Evolutionary conservation across 345 rosid species (phyloP), one percentile per base, ranked within the genome.

Genomic region (Heritiera fomes): DNA sequence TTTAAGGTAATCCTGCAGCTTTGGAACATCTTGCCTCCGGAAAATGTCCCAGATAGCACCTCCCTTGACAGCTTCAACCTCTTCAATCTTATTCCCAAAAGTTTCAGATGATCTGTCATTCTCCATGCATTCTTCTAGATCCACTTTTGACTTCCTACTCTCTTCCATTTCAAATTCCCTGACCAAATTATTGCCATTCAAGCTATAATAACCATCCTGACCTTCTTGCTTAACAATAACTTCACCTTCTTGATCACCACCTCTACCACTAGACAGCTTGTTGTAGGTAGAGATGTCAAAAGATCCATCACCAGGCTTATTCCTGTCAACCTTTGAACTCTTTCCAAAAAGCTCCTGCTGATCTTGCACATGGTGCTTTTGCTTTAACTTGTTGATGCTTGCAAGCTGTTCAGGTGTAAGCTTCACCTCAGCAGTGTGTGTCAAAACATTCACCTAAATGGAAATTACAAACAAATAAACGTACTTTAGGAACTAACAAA

Each of bases 21-120:
- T 91, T n/a, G 90, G 85, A 77, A 85, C 91, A 87, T 91, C 95
- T 85, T 91, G 82, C 82, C 93, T 88, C 69, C 28, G 28, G 28
- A 23, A 23, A 23, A 23, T 23, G 28, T 23, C 28, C 28, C 28
- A 23, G 28, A 23, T 90, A 64, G 98, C 97, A 56, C 94, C 96
- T 49, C 90, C 92, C 50, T 90, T 92, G 53, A 60, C 38, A 53
- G 30, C 83, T 23, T 77, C 73, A 40, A 32, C 10, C 11, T 60
- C 78, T 30, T 38, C 68, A 75, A 47, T 43, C 63, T 32, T 50
- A 32, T 67, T 34, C 40, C 45, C 72, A 64, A 34, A 47, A 63
- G 28, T 53, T 46, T 64, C 34, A 73, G 17, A 13, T 17, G 64
- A 73, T 8, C 49, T 20, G 49, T 32, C 53, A 38, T 20, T 34